Percentiles rank a stretch among this genome's conserved stretches.
Conservation (phyloP, 2,329 filamentous ascomycete genomes). For the Leptographium radiaticola region DNA sequence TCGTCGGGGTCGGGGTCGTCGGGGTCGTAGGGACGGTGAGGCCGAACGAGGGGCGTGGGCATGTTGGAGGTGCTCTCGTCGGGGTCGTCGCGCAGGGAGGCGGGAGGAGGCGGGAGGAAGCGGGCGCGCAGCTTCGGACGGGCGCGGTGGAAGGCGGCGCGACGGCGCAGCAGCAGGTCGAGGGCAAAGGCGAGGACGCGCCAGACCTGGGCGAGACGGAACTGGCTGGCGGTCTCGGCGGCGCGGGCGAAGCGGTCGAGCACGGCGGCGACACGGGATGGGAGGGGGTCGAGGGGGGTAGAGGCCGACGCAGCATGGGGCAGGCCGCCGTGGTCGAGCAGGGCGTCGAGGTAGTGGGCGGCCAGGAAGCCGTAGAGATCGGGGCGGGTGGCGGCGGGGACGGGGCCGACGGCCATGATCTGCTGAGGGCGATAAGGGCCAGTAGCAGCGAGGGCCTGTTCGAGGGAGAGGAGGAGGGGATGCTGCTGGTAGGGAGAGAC, state of each 20-base stretch:
- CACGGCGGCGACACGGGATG: slow-evolving; percentile 34
- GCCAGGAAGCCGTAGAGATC: slow-evolving; percentile 43
- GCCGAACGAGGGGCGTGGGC: slow-evolving; percentile 35
- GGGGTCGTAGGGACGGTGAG: background rate
- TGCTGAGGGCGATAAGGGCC: slow-evolving; percentile 46
- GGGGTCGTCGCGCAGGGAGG: too few relatives aligned
- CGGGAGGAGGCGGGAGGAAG: too few relatives aligned
- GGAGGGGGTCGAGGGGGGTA: slow-evolving; percentile 24
- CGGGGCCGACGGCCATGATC: slow-evolving; percentile 46
- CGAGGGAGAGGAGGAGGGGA: slow-evolving; percentile 31
- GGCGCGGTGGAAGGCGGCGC: slow-evolving; percentile 45
- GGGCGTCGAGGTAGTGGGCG: slow-evolving; percentile 39
- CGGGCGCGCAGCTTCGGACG: too few relatives aligned
- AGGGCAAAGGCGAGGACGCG: slow-evolving; percentile 45
- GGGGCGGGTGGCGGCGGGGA: slow-evolving; percentile 37
- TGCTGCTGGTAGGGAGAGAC: too few relatives aligned
- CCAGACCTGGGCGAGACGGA: slow-evolving; percentile 52
- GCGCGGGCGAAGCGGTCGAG: slow-evolving; percentile 43
- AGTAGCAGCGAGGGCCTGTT: slow-evolving; percentile 44
- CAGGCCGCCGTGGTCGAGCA: slow-evolving; percentile 32
- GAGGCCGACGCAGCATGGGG: too few relatives aligned
- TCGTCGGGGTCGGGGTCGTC: background rate
- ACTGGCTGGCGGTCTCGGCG: slow-evolving; percentile 43
- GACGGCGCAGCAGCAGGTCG: slow-evolving; percentile 36
- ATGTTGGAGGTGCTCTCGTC: slow-evolving; percentile 51